phyloP scores from a whole-genome alignment of 805 yeast species.

The Nematodospora valgi region DNA sequence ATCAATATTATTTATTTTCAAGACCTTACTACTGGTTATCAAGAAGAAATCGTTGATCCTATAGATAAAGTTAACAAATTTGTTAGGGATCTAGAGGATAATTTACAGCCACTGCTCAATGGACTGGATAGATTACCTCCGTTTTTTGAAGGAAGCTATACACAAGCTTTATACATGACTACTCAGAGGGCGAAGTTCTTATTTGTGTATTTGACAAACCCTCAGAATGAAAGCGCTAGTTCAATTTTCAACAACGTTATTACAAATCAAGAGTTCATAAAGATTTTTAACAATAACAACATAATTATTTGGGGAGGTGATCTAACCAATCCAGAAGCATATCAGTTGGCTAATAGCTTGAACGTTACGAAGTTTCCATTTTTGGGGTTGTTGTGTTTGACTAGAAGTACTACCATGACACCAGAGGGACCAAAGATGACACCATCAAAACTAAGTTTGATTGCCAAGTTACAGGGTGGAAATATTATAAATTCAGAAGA shows the following conservation, averaged over 20 bases:
- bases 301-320: conserved; percentile 86
- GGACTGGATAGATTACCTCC: conserved; percentile 32
- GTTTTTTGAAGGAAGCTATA: conserved; percentile 73
- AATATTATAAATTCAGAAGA: neutral
- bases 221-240: conserved; percentile 60
- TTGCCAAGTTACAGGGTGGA: conserved; percentile 60
- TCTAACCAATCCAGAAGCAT: conserved; percentile 75
- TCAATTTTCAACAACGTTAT: conserved; percentile 54
- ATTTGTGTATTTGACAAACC: conserved; percentile 68
- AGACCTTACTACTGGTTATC: conserved; percentile 11
- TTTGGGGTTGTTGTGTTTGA: conserved; percentile 69
- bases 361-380: conserved; percentile 77
- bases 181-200: conserved; percentile 70
- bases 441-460: conserved; percentile 55
- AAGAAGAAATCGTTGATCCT: conserved; percentile 41
- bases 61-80: conserved; percentile 51
- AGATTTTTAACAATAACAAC: conserved; percentile 33
- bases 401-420: conserved; percentile 51
- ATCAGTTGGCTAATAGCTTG: conserved; percentile 74
- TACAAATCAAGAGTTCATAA: conserved; percentile 46
- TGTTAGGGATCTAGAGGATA: conserved; percentile 50
- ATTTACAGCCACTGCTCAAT: conserved; percentile 22
- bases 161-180: conserved; percentile 70
- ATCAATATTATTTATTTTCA: conserved; percentile 23
- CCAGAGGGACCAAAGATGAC: conserved; percentile 53